Evolutionary conservation across 2,329 filamentous ascomycete species (phyloP).

Genomic region (Ophiosphaerella herpotricha): DNA sequence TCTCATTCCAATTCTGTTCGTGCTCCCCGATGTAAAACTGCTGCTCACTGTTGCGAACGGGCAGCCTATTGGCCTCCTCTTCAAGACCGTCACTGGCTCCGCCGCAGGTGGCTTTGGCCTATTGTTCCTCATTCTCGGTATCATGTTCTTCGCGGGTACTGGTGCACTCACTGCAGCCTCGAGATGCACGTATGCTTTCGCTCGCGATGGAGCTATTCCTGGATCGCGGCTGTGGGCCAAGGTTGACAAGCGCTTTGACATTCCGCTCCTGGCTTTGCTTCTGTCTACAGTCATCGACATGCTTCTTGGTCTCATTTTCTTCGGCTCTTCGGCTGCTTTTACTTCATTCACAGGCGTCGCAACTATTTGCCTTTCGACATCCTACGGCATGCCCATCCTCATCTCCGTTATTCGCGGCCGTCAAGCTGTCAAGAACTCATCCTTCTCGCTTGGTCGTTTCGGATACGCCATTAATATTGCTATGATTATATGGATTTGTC

Average conservation of each 20-base stretch:
- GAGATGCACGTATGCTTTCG: conserved; percentile 76
- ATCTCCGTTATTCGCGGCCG: conserved; percentile 70
- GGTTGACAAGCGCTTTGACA: conserved; percentile 68
- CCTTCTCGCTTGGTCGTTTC: conserved; percentile 70
- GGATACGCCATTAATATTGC: conserved; percentile 70
- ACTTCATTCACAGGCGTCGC: conserved; percentile 80
- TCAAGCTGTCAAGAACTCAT: conserved; percentile 66
- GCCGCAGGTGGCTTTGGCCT: conserved; percentile 74
- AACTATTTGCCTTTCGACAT: conserved; percentile 76
- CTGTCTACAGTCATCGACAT: conserved; percentile 72
- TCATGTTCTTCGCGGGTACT: conserved; percentile 76
- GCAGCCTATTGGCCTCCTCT: conserved; percentile 76
- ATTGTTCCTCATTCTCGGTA: conserved; percentile 75
- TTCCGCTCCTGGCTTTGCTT: conserved; percentile 71
- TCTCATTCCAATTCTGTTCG: conserved; percentile 75
- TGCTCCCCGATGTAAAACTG: conserved; percentile 68
- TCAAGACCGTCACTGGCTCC: conserved; percentile 76
- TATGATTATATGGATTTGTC: conserved; percentile 71
- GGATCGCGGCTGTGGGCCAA: conserved; percentile 68
- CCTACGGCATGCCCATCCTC: conserved; percentile 76
- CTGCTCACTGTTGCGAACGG: conserved; percentile 70
- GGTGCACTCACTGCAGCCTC: conserved; percentile 75
- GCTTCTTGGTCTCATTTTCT: conserved; percentile 77
- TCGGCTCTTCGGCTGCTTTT: conserved; percentile 76
- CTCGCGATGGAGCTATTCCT: conserved; percentile 74